Evolutionary conservation across 495 filamentous ascomycete genomes (phyloP).

Genomic region (Letharia lupina): DNA sequence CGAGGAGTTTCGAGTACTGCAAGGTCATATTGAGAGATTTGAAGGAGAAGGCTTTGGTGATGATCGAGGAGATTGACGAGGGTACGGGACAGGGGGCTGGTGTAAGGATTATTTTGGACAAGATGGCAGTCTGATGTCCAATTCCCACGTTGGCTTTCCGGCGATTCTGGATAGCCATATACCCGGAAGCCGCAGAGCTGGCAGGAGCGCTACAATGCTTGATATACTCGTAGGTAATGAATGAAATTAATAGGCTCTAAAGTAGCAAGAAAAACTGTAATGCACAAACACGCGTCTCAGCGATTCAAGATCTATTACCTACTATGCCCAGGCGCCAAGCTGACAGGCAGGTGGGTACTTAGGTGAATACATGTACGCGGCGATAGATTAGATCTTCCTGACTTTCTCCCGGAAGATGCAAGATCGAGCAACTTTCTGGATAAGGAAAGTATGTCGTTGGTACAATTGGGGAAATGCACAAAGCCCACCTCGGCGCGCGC

Average conservation of each 20-base stretch:
- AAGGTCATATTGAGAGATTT: constrained; percentile 59
- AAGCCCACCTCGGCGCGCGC: neutral
- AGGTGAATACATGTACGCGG: too few species aligned
- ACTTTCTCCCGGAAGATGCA: neutral
- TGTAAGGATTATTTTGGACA: constrained; percentile 40
- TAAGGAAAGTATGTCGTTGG: too few species aligned
- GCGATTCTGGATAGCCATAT: neutral
- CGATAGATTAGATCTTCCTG: too few species aligned
- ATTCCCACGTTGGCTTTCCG: neutral
- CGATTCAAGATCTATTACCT: neutral
- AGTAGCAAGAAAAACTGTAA: too few species aligned
- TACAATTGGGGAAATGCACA: too few species aligned
- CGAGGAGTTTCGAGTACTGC: constrained; percentile 83
- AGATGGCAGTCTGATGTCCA: constrained; percentile 29
- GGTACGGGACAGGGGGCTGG: constrained; percentile 32
- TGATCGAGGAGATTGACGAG: constrained; percentile 44
- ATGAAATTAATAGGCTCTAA: too few species aligned
- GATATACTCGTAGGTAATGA: too few species aligned
- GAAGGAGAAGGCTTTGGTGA: constrained; percentile 52
- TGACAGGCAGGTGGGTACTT: too few species aligned
- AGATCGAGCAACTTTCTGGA: neutral
- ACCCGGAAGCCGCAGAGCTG: neutral
- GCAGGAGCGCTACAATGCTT: neutral
- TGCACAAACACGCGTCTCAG: neutral
- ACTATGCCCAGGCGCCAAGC: too few species aligned